Conservation (phyloP, 768 basidiomycete species). For the Favolaschia claudopus region DNA sequence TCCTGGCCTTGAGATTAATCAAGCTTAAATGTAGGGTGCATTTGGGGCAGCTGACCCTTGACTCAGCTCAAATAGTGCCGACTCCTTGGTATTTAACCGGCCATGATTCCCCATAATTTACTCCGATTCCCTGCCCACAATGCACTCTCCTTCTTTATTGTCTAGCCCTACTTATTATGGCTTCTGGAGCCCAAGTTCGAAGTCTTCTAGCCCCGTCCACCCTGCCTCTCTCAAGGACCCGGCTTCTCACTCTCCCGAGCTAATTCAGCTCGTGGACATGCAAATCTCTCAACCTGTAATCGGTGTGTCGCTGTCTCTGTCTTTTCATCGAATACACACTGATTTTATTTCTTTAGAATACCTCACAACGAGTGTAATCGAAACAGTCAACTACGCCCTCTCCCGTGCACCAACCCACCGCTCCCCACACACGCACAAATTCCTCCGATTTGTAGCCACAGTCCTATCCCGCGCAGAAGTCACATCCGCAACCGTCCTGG, state of each 20-base stretch:
- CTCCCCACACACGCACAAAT: constrained; percentile 59
- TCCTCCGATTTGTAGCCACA: constrained; percentile 68
- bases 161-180: no score
- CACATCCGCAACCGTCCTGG: constrained; percentile 71
- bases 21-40: no score
- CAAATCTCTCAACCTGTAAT: constrained; percentile 68
- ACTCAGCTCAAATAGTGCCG: no score
- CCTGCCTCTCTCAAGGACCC: constrained; percentile 61
- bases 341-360: constrained; percentile 58
- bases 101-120: no score
- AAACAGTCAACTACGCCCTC: constrained; percentile 80
- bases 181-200: no score
- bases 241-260: constrained; percentile 65
- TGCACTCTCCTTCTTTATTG: no score
- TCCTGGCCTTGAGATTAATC: no score
- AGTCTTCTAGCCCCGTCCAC: no score
- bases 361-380: constrained; percentile 69
- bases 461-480: constrained; percentile 80
- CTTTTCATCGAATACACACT: background rate
- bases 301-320: constrained; percentile 52
- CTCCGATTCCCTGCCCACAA: no score
- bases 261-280: constrained; percentile 73
- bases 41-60: no score
- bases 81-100: no score
- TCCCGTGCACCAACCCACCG: constrained; percentile 70